Evolutionary conservation across 257 asterid genomes (phyloP).

Genomic region (Solanum paucissectum): DNA sequence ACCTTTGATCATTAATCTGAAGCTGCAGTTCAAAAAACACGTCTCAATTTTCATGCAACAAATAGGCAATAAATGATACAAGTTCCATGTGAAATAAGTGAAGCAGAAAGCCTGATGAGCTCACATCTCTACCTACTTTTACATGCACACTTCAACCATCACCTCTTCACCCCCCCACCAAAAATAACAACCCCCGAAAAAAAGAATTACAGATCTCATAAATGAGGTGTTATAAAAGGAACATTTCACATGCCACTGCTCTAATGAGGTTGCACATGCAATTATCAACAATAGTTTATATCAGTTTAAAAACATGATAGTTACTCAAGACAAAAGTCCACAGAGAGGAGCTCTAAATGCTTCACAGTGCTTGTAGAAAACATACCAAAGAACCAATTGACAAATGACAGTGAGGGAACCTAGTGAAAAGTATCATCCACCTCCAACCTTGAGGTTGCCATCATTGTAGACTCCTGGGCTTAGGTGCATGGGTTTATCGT

Average conservation of each 20-base stretch:
- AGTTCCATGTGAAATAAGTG: background rate
- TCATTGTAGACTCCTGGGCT: background rate
- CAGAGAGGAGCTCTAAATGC: background rate
- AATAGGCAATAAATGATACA: background rate
- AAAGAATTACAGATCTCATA: background rate
- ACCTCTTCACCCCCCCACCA: no score
- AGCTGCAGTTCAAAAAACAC: constrained; percentile 39
- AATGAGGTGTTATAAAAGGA: background rate
- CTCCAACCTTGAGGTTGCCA: background rate
- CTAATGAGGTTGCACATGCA: background rate
- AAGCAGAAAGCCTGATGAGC: background rate
- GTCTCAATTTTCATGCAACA: background rate
- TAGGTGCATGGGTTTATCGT: background rate
- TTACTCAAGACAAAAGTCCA: background rate
- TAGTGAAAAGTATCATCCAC: background rate
- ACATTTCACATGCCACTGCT: background rate
- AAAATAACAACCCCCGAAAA: background rate
- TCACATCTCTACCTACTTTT: background rate
- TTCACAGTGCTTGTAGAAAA: background rate
- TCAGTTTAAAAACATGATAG: background rate
- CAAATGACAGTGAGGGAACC: background rate
- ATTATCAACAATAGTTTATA: background rate
- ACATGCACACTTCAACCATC: no score
- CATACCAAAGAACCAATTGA: background rate
- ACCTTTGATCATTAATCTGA: constrained; percentile 70